Base-by-base conservation (phyloP, 2,329 filamentous ascomycete genomes). In the Pseudocercospora crystallina region DNA sequence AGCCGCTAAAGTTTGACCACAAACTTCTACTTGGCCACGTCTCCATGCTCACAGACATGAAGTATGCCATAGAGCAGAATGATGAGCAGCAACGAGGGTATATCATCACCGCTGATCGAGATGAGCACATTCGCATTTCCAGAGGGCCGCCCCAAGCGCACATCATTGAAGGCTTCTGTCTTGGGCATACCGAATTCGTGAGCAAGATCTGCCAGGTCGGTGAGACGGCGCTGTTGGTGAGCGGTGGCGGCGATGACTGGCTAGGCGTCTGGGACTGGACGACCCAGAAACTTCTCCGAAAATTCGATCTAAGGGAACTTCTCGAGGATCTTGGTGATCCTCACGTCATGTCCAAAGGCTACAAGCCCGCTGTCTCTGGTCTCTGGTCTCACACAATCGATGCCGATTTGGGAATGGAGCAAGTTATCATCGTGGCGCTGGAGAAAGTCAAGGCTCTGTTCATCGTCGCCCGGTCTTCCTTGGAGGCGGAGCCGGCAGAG, bases 21-120 rank as follows among this genome's bases (percentile, higher is more conserved):
- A 81, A 85, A 33, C 76, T 96, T 1, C 76, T 96, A 7, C 82
- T 99, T 0, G 94, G 94, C 10, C 94, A 99, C 71, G 94, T 99
- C 11, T 96, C 92, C 1, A 88, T 97, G 82, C 81, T 99, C 43
- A 96, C 91, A 1, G 85, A 89, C 63, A 69, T 96, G 44, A 70
- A 76, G 2, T 76, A 83, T 36, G 78, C 77, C 5, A 73, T 72
- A n/a, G 65, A 76, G 64, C 66, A 76, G 58, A 20, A 49, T 5
- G 53, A 83, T 53, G 69, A 69, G 13, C 69, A 69, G 33, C 59
- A 65, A n/a, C 76, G 78, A 47, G 74, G 68, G 43, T 87, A 85
- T 61, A 80, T 89, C 41, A 71, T 89, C 40, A 87, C 84, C 10
- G 78, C 81, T 13, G 85, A 89, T 68, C 77, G 85, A 53, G 85